A percentile compares a stretch with the other conserved stretches of the same genome.
Conservation (phyloP, 768 basidiomycete species). For the Dentipellis fragilis region DNA sequence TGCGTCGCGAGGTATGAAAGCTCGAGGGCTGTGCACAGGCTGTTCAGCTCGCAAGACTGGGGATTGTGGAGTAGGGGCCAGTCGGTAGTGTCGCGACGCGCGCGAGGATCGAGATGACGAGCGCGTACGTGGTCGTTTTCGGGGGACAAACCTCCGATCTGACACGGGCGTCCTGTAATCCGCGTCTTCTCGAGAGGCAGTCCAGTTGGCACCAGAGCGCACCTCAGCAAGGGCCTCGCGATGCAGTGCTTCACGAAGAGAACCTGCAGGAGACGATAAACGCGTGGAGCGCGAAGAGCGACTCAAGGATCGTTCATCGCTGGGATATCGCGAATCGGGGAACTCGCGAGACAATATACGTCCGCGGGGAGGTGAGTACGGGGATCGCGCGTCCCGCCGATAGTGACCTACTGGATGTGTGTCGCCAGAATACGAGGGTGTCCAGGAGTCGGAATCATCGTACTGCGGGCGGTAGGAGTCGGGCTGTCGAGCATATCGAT, state of each 20-base stretch:
- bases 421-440: constrained; percentile 20
- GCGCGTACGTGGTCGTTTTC: constrained; percentile 30
- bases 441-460: constrained; percentile 23
- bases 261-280: neutral
- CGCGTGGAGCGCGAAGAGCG: neutral
- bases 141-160: neutral
- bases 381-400: neutral
- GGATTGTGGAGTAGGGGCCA: neutral
- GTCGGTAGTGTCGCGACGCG: constrained; percentile 31
- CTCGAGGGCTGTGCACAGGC: neutral
- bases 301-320: neutral
- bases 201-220: neutral
- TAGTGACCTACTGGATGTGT: constrained; percentile 12
- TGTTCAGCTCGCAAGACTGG: neutral
- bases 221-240: neutral
- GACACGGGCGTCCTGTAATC: neutral
- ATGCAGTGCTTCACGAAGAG: neutral
- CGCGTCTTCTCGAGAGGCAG: neutral
- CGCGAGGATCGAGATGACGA: constrained; percentile 48
- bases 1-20: neutral
- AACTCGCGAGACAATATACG: neutral
- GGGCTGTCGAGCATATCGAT: constrained; percentile 23
- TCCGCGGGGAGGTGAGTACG: neutral
- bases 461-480: constrained; percentile 48
- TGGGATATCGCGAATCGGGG: neutral